Evolutionary conservation across 805 yeast genomes (phyloP).

Genomic region (Barnettozyma vustinii): DNA sequence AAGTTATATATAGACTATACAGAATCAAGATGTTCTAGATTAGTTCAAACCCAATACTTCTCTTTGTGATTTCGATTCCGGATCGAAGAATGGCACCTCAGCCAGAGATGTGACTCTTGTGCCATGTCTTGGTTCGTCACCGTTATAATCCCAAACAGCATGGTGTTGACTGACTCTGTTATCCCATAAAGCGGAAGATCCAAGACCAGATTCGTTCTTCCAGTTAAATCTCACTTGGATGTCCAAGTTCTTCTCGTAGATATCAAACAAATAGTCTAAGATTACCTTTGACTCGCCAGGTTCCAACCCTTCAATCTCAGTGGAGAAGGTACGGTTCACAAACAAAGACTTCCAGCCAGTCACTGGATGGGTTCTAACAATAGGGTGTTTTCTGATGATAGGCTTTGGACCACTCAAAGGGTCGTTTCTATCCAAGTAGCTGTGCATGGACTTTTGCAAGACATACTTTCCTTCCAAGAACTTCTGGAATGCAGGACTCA

Average conservation of each 20-base stretch:
- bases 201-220: slow-evolving; percentile 36
- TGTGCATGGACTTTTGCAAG: slow-evolving; percentile 25
- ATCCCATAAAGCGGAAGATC: slow-evolving; percentile 55
- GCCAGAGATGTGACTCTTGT: slow-evolving; percentile 39
- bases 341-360: slow-evolving; percentile 50
- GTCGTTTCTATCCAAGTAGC: slow-evolving; percentile 31
- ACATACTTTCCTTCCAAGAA: not conserved
- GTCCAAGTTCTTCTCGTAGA: slow-evolving; percentile 33
- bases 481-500: not conserved
- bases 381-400: slow-evolving; percentile 49
- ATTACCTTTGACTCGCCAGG: slow-evolving; percentile 32
- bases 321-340: slow-evolving; percentile 40
- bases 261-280: slow-evolving; percentile 36
- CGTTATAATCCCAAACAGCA: slow-evolving; percentile 43
- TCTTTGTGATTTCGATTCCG: slow-evolving; percentile 42
- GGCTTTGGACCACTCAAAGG: slow-evolving; percentile 26
- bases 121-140: slow-evolving; percentile 33
- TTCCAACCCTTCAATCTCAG: slow-evolving; percentile 46
- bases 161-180: slow-evolving; percentile 53
- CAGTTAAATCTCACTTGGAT: slow-evolving; percentile 49
- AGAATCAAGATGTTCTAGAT: not conserved
- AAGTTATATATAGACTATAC: too few relatives aligned
- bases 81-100: slow-evolving; percentile 46
- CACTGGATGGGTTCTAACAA: slow-evolving; percentile 56
- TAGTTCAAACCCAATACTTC: slow-evolving; percentile 30